phyloP scores from a whole-genome alignment of 345 rosid species.

The Citropsis articulata region DNA sequence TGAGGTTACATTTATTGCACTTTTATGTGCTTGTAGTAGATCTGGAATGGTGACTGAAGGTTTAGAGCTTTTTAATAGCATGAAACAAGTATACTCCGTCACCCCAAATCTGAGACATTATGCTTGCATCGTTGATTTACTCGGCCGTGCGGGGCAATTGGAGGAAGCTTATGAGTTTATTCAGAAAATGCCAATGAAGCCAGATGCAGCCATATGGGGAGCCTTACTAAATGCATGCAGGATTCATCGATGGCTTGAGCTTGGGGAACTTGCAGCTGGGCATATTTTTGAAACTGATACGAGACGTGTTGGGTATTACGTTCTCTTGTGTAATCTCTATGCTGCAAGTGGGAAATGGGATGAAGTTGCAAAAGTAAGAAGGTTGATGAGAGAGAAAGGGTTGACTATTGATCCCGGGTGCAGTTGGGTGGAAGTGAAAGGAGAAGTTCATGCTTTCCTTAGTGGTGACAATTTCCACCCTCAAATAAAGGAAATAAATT shows the following conservation, averaged over 20 bases:
- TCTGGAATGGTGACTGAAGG: slow-evolving; percentile 73
- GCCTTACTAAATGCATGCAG: slow-evolving; percentile 77
- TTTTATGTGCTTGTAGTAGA: slow-evolving; percentile 77
- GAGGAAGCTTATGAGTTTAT: slow-evolving; percentile 63
- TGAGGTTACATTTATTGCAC: slow-evolving; percentile 66
- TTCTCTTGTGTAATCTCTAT: slow-evolving; percentile 67
- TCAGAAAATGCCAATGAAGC: slow-evolving; percentile 52
- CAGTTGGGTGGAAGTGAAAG: slow-evolving; percentile 82
- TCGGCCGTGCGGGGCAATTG: slow-evolving; percentile 70
- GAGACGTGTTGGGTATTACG: slow-evolving; percentile 64
- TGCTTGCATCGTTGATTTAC: slow-evolving; percentile 82
- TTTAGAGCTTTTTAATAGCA: slow-evolving; percentile 50
- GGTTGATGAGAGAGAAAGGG: slow-evolving; percentile 57
- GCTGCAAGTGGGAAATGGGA: slow-evolving; percentile 64
- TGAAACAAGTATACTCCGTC: slow-evolving; percentile 53
- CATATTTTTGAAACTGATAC: slow-evolving; percentile 55
- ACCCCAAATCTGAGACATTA: slow-evolving; percentile 73
- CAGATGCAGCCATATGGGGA: slow-evolving; percentile 88
- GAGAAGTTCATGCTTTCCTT: slow-evolving; percentile 79
- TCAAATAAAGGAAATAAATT: slow-evolving; percentile 46
- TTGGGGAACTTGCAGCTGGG: slow-evolving; percentile 68
- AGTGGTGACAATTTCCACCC: slow-evolving; percentile 65
- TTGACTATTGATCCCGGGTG: slow-evolving; percentile 77
- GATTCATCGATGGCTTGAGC: slow-evolving; percentile 47
- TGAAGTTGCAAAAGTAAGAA: slow-evolving; percentile 62